Evolutionary conservation across 257 asterid species (phyloP).

Genomic region (Craterostigma plantagineum): DNA sequence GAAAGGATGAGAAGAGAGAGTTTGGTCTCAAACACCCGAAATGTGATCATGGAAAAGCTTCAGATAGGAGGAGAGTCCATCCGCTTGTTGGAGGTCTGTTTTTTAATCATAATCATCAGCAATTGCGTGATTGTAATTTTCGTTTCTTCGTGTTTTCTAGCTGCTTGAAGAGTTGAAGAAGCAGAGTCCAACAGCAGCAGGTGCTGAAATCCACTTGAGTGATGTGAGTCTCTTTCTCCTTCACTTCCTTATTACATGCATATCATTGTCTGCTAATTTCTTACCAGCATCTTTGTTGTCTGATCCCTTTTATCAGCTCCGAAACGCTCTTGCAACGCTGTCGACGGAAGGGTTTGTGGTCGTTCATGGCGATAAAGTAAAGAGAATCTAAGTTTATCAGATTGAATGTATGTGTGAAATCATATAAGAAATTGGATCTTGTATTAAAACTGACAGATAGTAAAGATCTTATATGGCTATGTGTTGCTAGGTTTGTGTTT

Average conservation of each 20-base stretch:
- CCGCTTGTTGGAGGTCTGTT: slow-evolving; percentile 68
- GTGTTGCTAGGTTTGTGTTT: no score
- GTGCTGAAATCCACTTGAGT: slow-evolving; percentile 41
- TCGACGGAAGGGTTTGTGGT: slow-evolving; percentile 65
- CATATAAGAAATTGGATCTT: no score
- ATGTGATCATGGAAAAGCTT: slow-evolving; percentile 74
- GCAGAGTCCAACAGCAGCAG: slow-evolving; percentile 27
- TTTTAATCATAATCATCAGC: background rate
- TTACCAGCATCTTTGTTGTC: slow-evolving; percentile 1
- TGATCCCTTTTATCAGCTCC: slow-evolving; percentile 34
- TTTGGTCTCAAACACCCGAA: slow-evolving; percentile 51
- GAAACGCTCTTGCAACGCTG: slow-evolving; percentile 70
- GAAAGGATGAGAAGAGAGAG: slow-evolving; percentile 94
- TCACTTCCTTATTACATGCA: background rate
- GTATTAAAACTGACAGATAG: no score
- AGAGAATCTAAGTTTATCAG: slow-evolving; percentile 34
- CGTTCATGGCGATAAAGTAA: slow-evolving; percentile 74
- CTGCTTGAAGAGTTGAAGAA: slow-evolving; percentile 79
- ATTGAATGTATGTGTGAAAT: no score
- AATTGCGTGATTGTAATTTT: slow-evolving; percentile 10
- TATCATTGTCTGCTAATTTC: background rate
- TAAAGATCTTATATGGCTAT: no score
- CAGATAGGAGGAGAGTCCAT: slow-evolving; percentile 72
- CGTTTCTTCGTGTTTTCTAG: slow-evolving; percentile 15
- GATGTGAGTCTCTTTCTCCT: slow-evolving; percentile 29